phyloP scores from a whole-genome alignment of 495 filamentous ascomycete genomes.

The Astrothelium subdiscretum region DNA sequence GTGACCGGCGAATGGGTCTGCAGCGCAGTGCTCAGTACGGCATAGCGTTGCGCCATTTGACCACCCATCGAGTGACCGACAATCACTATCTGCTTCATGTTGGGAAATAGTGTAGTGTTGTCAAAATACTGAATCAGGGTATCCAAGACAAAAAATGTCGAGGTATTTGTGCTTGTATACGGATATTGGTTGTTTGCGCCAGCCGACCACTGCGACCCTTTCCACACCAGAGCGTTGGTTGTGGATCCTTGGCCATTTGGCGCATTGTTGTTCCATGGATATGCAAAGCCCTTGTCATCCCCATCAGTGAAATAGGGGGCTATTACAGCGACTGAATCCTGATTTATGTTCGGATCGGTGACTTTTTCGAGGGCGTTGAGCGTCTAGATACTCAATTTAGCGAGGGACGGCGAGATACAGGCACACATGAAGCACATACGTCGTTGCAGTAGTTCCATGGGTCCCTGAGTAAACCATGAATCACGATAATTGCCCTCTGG shows the following conservation, averaged over 20 bases:
- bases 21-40: neutral
- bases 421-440: neutral
- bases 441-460: conserved; percentile 9
- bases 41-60: conserved; percentile 1
- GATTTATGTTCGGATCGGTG: neutral
- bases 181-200: conserved; percentile 1
- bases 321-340: conserved; percentile 1
- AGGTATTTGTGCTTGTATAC: neutral
- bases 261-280: neutral
- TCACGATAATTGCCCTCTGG: conserved; percentile 12
- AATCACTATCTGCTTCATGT: conserved; percentile 3
- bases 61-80: conserved; percentile 1
- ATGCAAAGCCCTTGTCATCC: neutral
- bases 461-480: conserved; percentile 12
- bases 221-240: conserved; percentile 3
- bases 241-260: neutral
- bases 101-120: conserved; percentile 4
- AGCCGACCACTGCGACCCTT: conserved; percentile 1
- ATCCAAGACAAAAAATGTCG: conserved; percentile 1
- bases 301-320: neutral
- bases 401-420: neutral
- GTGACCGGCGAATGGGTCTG: neutral
- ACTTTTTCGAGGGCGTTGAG: neutral
- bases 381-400: neutral
- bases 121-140: conserved; percentile 3